Percentiles rank a stretch among this genome's conserved stretches.
phyloP scores from a whole-genome alignment of 2,329 filamentous ascomycete species.

The Aspergillus candidus region DNA sequence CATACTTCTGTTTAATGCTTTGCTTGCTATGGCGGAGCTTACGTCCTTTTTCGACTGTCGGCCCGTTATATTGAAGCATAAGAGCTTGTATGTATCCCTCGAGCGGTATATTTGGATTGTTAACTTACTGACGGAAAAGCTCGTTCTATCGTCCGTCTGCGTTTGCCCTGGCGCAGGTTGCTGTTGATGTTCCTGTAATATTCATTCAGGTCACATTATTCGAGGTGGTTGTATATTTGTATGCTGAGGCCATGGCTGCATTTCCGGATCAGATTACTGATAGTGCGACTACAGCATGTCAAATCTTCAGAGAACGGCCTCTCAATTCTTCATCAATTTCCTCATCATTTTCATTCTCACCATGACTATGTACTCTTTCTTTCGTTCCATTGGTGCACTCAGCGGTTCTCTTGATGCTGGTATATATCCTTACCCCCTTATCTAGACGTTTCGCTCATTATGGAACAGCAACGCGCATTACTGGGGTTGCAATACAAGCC shows the following conservation, averaged over 20 bases:
- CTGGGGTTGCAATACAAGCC: constrained; percentile 45
- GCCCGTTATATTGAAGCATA: constrained; percentile 64
- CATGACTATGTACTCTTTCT: constrained; percentile 51
- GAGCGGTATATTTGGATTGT: no score
- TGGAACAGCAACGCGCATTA: constrained; percentile 41
- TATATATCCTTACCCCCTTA: constrained; percentile 14
- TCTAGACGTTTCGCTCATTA: neutral
- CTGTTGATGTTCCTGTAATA: constrained; percentile 53
- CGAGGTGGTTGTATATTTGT: constrained; percentile 56
- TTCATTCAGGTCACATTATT: constrained; percentile 55
- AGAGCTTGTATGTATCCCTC: constrained; percentile 48
- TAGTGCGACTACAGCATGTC: constrained; percentile 40
- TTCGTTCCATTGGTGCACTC: constrained; percentile 46
- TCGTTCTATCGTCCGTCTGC: constrained; percentile 61
- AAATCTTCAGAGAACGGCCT: constrained; percentile 49
- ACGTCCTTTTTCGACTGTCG: constrained; percentile 56
- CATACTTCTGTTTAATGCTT: constrained; percentile 56
- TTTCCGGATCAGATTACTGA: constrained; percentile 3
- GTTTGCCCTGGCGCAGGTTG: constrained; percentile 53
- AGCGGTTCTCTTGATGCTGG: constrained; percentile 46
- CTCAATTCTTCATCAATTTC: constrained; percentile 58
- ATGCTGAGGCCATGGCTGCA: constrained; percentile 2
- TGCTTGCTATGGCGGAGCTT: constrained; percentile 56
- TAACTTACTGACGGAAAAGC: constrained; percentile 16
- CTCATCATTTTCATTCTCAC: constrained; percentile 51